Evolutionary conservation across 768 basidiomycete genomes (phyloP), one percentile per base, ranked within the genome.

Genomic region (Leccinum sublutescens): DNA sequence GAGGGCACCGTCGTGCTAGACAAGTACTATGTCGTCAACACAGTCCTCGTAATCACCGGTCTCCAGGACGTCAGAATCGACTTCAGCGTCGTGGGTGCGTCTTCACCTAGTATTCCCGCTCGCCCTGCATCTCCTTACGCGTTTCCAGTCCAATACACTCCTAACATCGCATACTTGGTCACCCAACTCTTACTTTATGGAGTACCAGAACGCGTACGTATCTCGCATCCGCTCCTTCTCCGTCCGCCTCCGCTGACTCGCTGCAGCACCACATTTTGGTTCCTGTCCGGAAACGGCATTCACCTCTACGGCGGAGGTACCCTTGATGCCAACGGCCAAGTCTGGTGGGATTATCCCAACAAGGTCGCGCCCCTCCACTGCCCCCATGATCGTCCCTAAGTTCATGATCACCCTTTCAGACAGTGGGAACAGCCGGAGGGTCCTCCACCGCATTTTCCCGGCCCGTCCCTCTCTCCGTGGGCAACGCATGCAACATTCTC

Each of bases 281-380:
- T 76, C 60, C 66, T 77, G 9, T 74, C 74, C 6, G 76, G 76
- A 1, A 61, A 74, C 49, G 70, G 74, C 58, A 64, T 76, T 53
- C 70, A 74, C 55, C 61, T 76, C 48, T 76, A 78, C 57, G 79
- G 80, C 43, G 78, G 79, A 40, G 80, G 80, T 45, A 65, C 60
- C 48, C 34, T 82, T 52, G 78, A 81, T 68, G 78, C 73, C 49
- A 80, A 79, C 51, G 79, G 80, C 4, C 80, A 81, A 62, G 73
- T 76, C 27, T 79, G 79, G 74, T 74, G 69, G 67, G 72, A 74
- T 55, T 62, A 67, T 45, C 64, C 68, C 36, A 66, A 68, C 56
- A 70, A 63, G 54, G 70, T 61, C 62, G 40, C 21, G 1, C 65
- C 68, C 51, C 48, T 64, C 47, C 59, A 53, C 49, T 43, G 34